Evolutionary conservation across 2,329 filamentous ascomycete species (phyloP).

Genomic region (Teratosphaeriaceae sp.): DNA sequence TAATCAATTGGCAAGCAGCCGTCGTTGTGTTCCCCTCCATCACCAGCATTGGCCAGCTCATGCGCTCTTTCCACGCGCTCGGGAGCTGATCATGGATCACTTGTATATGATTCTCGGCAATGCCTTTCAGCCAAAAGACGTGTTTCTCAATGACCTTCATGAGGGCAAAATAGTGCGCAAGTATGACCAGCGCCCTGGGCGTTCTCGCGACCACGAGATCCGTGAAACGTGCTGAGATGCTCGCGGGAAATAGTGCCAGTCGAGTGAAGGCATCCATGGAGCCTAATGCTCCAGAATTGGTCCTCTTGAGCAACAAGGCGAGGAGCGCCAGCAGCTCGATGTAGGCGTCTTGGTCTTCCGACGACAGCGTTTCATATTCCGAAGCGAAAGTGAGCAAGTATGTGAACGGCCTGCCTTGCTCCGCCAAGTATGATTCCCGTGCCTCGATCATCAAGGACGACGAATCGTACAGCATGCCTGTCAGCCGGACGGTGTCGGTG

Average conservation of each 20-base stretch:
- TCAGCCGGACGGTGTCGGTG: too few species aligned
- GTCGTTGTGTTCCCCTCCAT: background rate
- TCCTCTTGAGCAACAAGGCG: background rate
- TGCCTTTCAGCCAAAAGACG: background rate
- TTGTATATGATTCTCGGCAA: background rate
- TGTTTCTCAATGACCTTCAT: background rate
- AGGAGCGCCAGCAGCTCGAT: background rate
- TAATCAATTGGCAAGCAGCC: too few species aligned
- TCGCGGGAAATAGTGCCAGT: too few species aligned
- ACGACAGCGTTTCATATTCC: background rate
- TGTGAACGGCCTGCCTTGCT: constrained; percentile 2
- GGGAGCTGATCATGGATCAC: background rate
- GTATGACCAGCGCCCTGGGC: constrained; percentile 2
- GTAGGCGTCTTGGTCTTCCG: constrained; percentile 1
- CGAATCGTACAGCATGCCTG: too few species aligned
- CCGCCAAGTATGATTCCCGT: background rate
- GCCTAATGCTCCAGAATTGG: too few species aligned
- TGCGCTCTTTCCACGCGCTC: background rate
- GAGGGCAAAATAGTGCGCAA: background rate
- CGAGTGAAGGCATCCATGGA: too few species aligned
- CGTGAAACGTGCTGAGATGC: background rate
- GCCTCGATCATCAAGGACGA: background rate
- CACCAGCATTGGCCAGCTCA: constrained; percentile 4
- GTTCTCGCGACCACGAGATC: background rate
- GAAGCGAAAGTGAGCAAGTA: constrained; percentile 3